Conservation (phyloP, 768 basidiomycete species). For the Glaciozyma martinii region DNA sequence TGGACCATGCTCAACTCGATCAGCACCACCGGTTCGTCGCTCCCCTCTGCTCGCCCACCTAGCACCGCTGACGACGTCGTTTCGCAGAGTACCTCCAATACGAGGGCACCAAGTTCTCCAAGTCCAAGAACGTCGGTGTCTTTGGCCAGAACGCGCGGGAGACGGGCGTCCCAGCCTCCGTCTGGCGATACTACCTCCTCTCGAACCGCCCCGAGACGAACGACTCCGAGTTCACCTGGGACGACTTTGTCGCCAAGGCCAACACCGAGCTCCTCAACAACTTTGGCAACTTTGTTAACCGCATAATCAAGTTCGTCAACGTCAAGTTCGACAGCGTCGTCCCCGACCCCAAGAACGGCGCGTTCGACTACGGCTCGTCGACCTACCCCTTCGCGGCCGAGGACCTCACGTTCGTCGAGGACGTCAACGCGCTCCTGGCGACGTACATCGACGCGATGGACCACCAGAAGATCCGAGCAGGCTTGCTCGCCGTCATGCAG, state of each 20-base stretch:
- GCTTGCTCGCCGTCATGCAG: conserved; percentile 79
- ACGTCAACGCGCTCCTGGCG: conserved; percentile 66
- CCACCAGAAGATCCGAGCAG: conserved; percentile 74
- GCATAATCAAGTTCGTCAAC: conserved; percentile 80
- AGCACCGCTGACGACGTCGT: neutral
- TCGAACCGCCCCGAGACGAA: conserved; percentile 85
- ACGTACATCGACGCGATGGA: conserved; percentile 85
- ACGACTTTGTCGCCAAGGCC: conserved; percentile 82
- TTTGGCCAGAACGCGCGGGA: conserved; percentile 91
- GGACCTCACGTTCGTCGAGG: conserved; percentile 57
- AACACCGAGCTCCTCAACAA: conserved; percentile 92
- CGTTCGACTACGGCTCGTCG: conserved; percentile 61
- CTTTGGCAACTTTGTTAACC: conserved; percentile 97
- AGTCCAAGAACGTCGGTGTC: conserved; percentile 90
- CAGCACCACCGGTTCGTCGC: conserved; percentile 73
- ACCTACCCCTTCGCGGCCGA: conserved; percentile 49
- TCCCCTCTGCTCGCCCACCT: neutral
- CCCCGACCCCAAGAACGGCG: conserved; percentile 64
- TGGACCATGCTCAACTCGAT: conserved; percentile 94
- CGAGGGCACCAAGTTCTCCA: conserved; percentile 97
- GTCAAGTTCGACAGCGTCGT: conserved; percentile 71
- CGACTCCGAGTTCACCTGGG: conserved; percentile 95
- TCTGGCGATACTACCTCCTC: conserved; percentile 94
- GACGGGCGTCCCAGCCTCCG: conserved; percentile 83
- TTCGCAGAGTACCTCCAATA: conserved; percentile 86